A percentile compares a stretch with the other conserved stretches of the same genome.
phyloP scores from a whole-genome alignment of 2,329 filamentous ascomycete species.

The Neocatenulostroma microsporum region DNA sequence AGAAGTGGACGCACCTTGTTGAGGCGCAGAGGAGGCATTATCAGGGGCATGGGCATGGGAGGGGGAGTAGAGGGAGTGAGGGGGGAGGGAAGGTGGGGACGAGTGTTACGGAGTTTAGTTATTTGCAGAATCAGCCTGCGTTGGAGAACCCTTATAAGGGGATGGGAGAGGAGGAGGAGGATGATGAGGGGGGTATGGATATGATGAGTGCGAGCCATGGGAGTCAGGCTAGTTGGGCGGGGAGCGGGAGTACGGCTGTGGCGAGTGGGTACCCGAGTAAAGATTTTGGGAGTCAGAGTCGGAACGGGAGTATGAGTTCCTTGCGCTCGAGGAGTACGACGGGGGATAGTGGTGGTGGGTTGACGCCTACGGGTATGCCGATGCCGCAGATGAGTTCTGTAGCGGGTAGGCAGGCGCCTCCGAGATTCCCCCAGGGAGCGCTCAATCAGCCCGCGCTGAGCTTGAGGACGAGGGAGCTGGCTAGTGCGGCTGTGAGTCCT shows the following conservation, averaged over 20 bases:
- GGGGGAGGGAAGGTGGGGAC: conserved; percentile 30
- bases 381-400: neutral
- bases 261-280: conserved; percentile 27
- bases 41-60: conserved; percentile 33
- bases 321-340: conserved; percentile 70
- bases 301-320: conserved; percentile 67
- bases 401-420: conserved; percentile 24
- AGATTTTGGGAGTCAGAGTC: conserved; percentile 49
- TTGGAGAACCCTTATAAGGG: conserved; percentile 71
- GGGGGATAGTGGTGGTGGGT: conserved; percentile 49
- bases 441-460: conserved; percentile 49
- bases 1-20: conserved; percentile 78
- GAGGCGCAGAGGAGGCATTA: conserved; percentile 60
- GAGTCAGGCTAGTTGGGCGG: conserved; percentile 14
- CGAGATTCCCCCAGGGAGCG: conserved; percentile 10
- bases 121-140: conserved; percentile 60
- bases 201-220: conserved; percentile 10
- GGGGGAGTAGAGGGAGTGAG: conserved; percentile 4
- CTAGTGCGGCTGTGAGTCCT: conserved; percentile 18
- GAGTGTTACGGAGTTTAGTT: conserved; percentile 67
- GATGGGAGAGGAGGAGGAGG: conserved; percentile 47
- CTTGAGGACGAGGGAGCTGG: conserved; percentile 49
- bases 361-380: conserved; percentile 1
- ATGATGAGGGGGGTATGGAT: conserved; percentile 36
- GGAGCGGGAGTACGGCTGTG: conserved; percentile 5